phyloP scores from a whole-genome alignment of 176 grass and related monocot genomes.

The Oryza nivara region DNA sequence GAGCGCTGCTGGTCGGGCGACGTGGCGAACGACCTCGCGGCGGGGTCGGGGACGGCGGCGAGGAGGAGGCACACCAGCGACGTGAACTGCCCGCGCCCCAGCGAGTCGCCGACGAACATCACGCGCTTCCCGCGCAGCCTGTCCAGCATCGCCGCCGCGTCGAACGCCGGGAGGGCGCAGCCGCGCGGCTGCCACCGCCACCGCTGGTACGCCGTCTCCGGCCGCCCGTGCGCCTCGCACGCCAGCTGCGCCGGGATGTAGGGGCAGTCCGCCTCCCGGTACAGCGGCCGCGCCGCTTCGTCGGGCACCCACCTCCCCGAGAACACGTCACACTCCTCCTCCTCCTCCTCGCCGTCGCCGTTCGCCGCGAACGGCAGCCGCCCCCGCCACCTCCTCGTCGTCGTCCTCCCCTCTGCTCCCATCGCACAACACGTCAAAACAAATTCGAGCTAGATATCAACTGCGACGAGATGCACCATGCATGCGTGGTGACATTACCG shows the following conservation, averaged over 20 bases:
- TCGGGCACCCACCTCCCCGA: conserved; percentile 66
- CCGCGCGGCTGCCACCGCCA: conserved; percentile 81
- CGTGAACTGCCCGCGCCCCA: conserved; percentile 80
- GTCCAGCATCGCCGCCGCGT: conserved; percentile 67
- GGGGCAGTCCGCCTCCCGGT: conserved; percentile 69
- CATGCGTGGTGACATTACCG: conserved; percentile 23
- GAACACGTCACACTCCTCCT: conserved; percentile 62
- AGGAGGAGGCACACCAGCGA: conserved; percentile 89
- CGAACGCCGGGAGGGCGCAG: conserved; percentile 70
- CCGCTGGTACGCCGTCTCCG: conserved; percentile 65
- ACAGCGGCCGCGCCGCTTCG: conserved; percentile 51
- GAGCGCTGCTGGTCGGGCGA: conserved; percentile 53
- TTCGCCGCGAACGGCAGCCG: conserved; percentile 62
- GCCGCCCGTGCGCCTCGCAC: conserved; percentile 66
- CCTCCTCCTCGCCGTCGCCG: conserved; percentile 52
- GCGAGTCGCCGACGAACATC: conserved; percentile 86
- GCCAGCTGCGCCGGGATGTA: conserved; percentile 94
- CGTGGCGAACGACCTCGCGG: conserved; percentile 54
- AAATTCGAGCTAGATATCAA: not conserved
- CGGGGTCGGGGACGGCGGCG: conserved; percentile 42
- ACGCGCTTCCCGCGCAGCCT: conserved; percentile 62
- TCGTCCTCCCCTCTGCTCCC: not conserved
- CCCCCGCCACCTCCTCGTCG: conserved; percentile 40
- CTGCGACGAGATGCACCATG: not conserved
- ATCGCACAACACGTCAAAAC: not conserved